These are phyloP conservation scores for Fusarium devonianum DNA, from an alignment of 2,329 filamentous ascomycete genomes.

Conservation along the genomic window DNA sequence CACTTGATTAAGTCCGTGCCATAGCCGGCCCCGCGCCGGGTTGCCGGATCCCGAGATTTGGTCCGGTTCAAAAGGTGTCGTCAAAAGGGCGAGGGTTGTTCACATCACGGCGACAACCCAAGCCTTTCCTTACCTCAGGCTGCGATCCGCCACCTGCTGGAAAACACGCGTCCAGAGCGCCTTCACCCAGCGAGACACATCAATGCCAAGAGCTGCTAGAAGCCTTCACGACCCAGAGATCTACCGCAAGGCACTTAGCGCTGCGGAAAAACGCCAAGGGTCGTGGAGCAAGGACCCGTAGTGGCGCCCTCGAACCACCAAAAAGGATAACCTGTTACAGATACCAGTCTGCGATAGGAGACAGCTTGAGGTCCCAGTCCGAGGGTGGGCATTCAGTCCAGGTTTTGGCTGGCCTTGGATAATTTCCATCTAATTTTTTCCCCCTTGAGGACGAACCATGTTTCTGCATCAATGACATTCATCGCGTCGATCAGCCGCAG, in stretches of 20 bases:
- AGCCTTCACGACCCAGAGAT: neutral
- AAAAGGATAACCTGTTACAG: too few relatives aligned
- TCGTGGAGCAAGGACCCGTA: slow-evolving; percentile 32
- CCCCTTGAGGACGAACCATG: neutral
- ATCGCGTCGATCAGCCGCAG: slow-evolving; percentile 7
- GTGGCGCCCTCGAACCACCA: slow-evolving; percentile 30
- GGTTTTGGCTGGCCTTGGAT: too few relatives aligned
- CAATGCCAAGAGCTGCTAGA: neutral
- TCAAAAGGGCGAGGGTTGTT: neutral
- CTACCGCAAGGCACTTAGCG: neutral
- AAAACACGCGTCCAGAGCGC: neutral
- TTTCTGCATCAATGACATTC: slow-evolving; percentile 13
- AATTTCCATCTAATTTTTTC: neutral
- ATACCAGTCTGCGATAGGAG: too few relatives aligned
- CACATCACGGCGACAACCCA: too few relatives aligned
- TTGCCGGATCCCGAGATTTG: slow-evolving; percentile 32
- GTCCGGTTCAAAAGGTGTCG: neutral
- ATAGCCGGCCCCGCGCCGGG: slow-evolving; percentile 31
- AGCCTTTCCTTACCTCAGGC: too few relatives aligned
- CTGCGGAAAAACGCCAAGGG: slow-evolving; percentile 36
- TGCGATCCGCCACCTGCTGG: neutral
- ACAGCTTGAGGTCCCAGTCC: too few relatives aligned
- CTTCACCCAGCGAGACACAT: neutral
- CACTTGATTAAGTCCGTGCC: slow-evolving; percentile 36
- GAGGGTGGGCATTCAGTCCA: too few relatives aligned